Evolutionary conservation across 2,329 filamentous ascomycete genomes (phyloP).

Genomic region (Nigrospora osmanthi): DNA sequence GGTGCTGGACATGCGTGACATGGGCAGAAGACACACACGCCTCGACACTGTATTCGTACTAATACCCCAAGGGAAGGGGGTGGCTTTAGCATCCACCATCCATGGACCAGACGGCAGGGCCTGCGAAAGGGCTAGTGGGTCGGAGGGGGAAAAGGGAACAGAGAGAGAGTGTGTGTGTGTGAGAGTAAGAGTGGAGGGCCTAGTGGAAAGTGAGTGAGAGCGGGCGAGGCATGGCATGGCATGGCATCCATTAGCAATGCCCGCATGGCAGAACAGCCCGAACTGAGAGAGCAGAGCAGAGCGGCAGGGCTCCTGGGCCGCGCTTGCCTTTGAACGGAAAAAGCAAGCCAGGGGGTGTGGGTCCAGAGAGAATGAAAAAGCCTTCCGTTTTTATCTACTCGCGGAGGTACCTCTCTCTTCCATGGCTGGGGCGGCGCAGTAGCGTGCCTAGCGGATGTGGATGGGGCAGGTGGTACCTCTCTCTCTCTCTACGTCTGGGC

Average conservation of each 20-base stretch:
- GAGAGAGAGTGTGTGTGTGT: too few relatives aligned
- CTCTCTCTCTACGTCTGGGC: not conserved
- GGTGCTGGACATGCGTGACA: not conserved
- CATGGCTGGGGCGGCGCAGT: not conserved
- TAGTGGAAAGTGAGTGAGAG: not conserved
- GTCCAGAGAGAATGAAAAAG: not conserved
- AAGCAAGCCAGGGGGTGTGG: not conserved
- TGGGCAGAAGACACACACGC: too few relatives aligned
- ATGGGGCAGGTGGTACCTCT: not conserved
- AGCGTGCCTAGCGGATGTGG: not conserved
- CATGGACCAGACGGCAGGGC: too few relatives aligned
- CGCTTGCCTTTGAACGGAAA: not conserved
- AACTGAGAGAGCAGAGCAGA: not conserved
- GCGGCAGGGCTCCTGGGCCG: not conserved
- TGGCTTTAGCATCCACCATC: not conserved
- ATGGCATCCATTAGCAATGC: not conserved
- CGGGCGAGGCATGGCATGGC: not conserved
- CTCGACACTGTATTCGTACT: too few relatives aligned
- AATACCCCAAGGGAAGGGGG: not conserved
- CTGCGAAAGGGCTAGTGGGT: not conserved
- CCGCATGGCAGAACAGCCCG: not conserved
- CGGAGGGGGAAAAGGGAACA: not conserved
- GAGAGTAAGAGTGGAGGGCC: not conserved
- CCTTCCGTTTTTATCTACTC: not conserved
- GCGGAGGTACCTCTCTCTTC: not conserved